Percentiles rank a stretch among this genome's conserved stretches.
These are phyloP conservation scores for Pittosporum tobira DNA, from an alignment of 129 eudicot species.

Conservation along the genomic window DNA sequence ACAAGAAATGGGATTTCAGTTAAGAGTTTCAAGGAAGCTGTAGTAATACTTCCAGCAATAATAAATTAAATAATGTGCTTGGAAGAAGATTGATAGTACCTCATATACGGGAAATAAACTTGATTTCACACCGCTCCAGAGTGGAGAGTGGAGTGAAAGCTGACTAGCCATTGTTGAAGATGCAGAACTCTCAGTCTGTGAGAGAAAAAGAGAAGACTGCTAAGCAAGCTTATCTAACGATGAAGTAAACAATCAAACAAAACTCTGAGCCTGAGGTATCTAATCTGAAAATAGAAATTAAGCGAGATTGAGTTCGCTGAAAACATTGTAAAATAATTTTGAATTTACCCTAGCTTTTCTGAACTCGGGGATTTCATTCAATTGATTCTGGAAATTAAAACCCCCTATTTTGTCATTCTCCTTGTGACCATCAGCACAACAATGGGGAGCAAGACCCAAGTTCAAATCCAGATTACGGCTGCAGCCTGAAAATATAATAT, in stretches of 20 bases:
- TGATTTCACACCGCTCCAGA: slow-evolving; percentile 13
- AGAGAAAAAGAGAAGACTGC: background rate
- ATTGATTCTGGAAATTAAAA: slow-evolving; percentile 11
- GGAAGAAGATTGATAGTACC: slow-evolving; percentile 21
- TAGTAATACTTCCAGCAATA: background rate
- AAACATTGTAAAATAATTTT: background rate
- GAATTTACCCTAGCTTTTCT: slow-evolving; percentile 31
- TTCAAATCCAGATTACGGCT: slow-evolving; percentile 38
- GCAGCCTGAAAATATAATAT: slow-evolving; percentile 15
- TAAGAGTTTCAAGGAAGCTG: background rate
- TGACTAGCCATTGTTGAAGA: slow-evolving; percentile 12
- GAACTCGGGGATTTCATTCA: slow-evolving; percentile 22
- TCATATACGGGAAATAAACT: slow-evolving; percentile 26
- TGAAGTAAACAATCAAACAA: background rate
- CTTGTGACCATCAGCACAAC: slow-evolving; percentile 9
- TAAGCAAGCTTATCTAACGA: slow-evolving; percentile 2
- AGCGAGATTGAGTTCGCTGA: too few species aligned
- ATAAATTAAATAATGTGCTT: background rate
- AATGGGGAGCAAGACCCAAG: slow-evolving; percentile 55
- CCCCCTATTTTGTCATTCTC: slow-evolving; percentile 15
- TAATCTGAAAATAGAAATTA: background rate
- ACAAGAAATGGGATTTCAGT: background rate
- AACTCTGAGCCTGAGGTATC: too few species aligned
- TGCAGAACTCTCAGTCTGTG: slow-evolving; percentile 17
- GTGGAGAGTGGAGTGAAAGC: slow-evolving; percentile 22